Evolutionary conservation across 495 filamentous ascomycete species (phyloP).

Genomic region (Amniculicola lignicola): DNA sequence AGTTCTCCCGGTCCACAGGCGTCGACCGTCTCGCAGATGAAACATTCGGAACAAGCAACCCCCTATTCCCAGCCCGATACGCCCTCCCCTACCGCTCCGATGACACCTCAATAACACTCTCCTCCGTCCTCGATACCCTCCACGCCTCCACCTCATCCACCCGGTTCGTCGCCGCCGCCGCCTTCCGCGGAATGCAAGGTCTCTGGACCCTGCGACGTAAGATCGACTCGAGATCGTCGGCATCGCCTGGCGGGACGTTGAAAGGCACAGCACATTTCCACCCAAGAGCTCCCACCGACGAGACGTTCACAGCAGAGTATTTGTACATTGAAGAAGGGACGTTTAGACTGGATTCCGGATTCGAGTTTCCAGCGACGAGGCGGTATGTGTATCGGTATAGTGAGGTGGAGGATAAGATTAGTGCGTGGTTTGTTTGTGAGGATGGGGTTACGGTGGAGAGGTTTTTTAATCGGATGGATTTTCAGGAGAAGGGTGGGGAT

Average conservation of each 20-base stretch:
- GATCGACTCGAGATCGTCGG: conserved; percentile 46
- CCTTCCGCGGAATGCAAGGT: conserved; percentile 73
- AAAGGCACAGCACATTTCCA: conserved; percentile 61
- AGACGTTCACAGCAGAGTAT: conserved; percentile 51
- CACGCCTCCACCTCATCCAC: conserved; percentile 21
- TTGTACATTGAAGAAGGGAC: conserved; percentile 63
- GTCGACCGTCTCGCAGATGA: conserved; percentile 38
- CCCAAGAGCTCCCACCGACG: conserved; percentile 47
- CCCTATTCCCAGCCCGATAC: conserved; percentile 27
- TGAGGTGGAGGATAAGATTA: conserved; percentile 53
- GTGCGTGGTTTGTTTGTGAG: conserved; percentile 64
- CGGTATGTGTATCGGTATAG: conserved; percentile 58
- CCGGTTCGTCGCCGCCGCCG: conserved; percentile 56
- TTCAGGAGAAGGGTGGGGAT: conserved; percentile 29
- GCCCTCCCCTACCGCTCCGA: background rate
- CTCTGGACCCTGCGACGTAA: conserved; percentile 60
- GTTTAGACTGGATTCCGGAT: conserved; percentile 48
- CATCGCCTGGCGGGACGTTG: conserved; percentile 59
- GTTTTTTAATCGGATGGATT: conserved; percentile 60
- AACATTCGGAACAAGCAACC: conserved; percentile 7
- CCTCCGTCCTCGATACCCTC: conserved; percentile 22
- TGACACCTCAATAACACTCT: conserved; percentile 22
- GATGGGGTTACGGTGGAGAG: conserved; percentile 59
- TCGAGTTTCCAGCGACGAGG: conserved; percentile 35
- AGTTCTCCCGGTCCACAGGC: conserved; percentile 56